Base-by-base conservation (phyloP, 2,329 filamentous ascomycete genomes). In the Knufia fluminis region DNA sequence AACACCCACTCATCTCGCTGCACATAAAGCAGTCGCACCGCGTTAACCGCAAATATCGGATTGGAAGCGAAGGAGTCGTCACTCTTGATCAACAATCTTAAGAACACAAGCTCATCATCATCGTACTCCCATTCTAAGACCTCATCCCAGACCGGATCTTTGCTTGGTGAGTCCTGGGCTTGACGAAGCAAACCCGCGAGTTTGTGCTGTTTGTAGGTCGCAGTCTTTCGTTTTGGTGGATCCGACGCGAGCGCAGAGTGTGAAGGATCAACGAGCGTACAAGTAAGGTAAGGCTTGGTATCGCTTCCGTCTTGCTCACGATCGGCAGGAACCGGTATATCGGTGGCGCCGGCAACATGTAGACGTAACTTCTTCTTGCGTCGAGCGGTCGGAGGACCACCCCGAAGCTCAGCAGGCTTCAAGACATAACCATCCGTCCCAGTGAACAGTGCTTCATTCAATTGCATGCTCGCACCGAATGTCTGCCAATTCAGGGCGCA, bases 401-500 rank as follows among this genome's bases (percentile, higher is more conserved):
- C 28, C n/a, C 57, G 55, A 24, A 59, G 46, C 17, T 49, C 36
- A 3, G 35, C 52, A 4, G 57, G 57, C 39, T 59, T 59, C 23
- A 59, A 38, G 17, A 59, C 55, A 40, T 47, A 59, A n/a, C 57
- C 57, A 45, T 59, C 57, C 2, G 57, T 53, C 12, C 55, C 54
- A 14, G 43, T 52, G 48, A 59, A 59, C 2, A 59, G 48, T 10
- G 57, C 57, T 48, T 59, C 54, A 31, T 59, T 59, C 19, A 59
- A 50, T 24, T 59, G 57, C 43, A 57, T 51, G 31, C 51, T 54
- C 2, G 57, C 57, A 10, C 52, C 56, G 23, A 57, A 59, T 4
- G 57, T 59, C 36, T 59, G 57, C 56, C 56, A 59, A 20, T 59
- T 59, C 19, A 59, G 44, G 16, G 57, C 57, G 33, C 56, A 58